Evolutionary conservation across 345 rosid species (phyloP).

Genomic region (Alliaria petiolata): DNA sequence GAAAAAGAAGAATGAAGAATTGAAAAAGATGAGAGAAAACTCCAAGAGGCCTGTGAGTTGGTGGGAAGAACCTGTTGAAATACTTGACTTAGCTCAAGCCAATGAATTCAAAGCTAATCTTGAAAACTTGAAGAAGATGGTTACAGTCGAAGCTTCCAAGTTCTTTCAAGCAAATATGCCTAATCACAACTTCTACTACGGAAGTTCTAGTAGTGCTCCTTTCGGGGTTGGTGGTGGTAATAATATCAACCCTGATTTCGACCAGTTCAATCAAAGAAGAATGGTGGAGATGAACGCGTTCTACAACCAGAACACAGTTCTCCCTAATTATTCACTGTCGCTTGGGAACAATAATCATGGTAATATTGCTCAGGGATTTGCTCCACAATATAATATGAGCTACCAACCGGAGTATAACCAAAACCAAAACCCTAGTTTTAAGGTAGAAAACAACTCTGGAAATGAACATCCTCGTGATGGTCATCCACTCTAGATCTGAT

Average conservation of each 20-base stretch:
- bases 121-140: constrained; percentile 36
- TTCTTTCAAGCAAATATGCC: background rate
- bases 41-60: too few relatives aligned
- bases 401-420: background rate
- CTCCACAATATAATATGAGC: background rate
- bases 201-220: background rate
- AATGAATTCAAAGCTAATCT: constrained; percentile 31
- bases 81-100: constrained; percentile 30
- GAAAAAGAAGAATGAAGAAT: too few relatives aligned
- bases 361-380: background rate
- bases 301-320: background rate
- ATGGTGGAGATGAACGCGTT: background rate
- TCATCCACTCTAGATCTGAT: background rate
- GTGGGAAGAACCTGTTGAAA: constrained; percentile 47
- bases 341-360: background rate
- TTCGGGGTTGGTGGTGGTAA: background rate
- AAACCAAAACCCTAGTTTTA: background rate
- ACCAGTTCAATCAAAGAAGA: background rate
- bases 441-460: background rate
- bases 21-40: too few relatives aligned
- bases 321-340: background rate
- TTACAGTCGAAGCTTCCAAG: constrained; percentile 25
- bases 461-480: constrained; percentile 6
- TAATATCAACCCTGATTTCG: background rate
- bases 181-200: background rate